Conservation (phyloP, 257 asterid species). For the Fraxinus americana region DNA sequence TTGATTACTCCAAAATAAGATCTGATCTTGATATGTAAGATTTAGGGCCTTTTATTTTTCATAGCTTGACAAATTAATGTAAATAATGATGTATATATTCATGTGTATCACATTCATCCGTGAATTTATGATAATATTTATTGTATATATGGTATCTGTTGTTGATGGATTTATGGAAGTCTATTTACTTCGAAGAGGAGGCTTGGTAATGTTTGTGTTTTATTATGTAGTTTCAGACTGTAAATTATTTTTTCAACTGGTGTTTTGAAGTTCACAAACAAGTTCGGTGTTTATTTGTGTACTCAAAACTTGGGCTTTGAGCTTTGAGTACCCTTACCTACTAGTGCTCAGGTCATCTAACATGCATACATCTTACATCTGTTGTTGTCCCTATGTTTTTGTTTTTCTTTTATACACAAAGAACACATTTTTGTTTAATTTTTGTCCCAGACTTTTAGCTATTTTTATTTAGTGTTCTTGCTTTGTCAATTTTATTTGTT, state of each 20-base stretch:
- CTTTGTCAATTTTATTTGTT: background rate
- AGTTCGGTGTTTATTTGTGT: background rate
- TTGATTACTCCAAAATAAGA: conserved; percentile 5
- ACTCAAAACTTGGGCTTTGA: background rate
- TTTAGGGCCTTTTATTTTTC: conserved; percentile 1
- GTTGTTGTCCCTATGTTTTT: background rate
- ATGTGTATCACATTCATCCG: conserved; percentile 7
- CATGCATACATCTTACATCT: background rate
- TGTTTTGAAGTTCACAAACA: background rate
- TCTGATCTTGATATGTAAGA: background rate
- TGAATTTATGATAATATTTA: conserved; percentile 7
- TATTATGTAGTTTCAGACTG: background rate
- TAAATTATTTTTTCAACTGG: background rate
- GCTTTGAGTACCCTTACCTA: background rate
- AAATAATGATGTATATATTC: conserved; percentile 30
- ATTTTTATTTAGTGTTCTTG: background rate
- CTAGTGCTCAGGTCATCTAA: background rate
- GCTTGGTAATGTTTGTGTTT: background rate
- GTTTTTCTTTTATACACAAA: background rate
- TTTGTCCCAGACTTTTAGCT: background rate
- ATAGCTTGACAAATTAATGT: conserved; percentile 29
- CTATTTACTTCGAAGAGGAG: background rate
- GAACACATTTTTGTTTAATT: background rate
- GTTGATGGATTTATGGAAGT: background rate
- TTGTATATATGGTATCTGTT: conserved; percentile 21